Base-by-base conservation (phyloP, 2,329 filamentous ascomycete genomes). In the Fusarium heterosporum region DNA sequence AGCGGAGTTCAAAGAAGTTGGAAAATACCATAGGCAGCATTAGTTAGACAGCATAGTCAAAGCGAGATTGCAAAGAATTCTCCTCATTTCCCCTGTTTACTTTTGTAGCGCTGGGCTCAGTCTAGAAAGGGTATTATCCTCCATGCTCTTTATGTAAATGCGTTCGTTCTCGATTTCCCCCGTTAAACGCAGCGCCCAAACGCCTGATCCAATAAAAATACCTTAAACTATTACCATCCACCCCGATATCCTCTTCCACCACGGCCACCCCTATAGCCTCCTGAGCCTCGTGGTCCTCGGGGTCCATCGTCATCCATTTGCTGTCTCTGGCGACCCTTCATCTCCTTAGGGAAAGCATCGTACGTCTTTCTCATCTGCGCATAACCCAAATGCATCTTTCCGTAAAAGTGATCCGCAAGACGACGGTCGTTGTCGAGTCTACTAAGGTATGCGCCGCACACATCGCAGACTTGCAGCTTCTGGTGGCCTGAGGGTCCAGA, bases 361-460 rank as follows among this genome's bases (percentile, higher is more conserved):
- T 88, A 93, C 4, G 93, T 96, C 84, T 96, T 97, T 72, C 96
- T 89, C 96, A 99, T 99, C 80, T 97, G 93, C 16, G 96, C 96
- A 77, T 98, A 99, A 0, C 96, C 96, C 57, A 99, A 82, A 76
- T 99, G 96, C 96, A 99, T 99, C 84, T 99, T 99, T 22, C 96
- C 96, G 79, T 97, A 98, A 77, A 99, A 99, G 78, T 99, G 96
- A 77, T 99, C 96, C 19, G 96, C 96, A 75, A 99, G 79, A 29
- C 96, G 87, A 34, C 96, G 87, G 78, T 99, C 96, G 76, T 99
- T 99, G 77, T 99, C 96, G 30, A 99, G 85, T 22, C 96, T 84
- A 65, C 90, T 93, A 36, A 99, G 85, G 77, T 98, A 99, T 8
- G 96, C 96, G 65, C 96, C 96, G 78, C 96, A 99, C 1, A 98